Base-by-base conservation (phyloP, 2,329 filamentous ascomycete species). In the Curvularia sp. region DNA sequence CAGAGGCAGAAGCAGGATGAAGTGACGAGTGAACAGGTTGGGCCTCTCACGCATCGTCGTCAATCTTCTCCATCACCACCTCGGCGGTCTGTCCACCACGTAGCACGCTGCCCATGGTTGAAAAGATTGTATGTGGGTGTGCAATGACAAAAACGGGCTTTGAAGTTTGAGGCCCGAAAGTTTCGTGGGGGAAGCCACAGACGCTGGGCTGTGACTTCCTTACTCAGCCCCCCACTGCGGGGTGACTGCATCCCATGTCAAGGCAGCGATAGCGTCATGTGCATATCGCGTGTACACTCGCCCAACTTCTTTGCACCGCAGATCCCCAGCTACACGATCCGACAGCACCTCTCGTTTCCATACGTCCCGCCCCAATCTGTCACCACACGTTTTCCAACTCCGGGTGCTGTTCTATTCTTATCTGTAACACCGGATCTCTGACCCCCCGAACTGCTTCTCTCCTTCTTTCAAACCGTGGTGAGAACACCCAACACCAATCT, bases 21-120 rank as follows among this genome's bases (percentile, higher is more conserved):
- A 44, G 44, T 43, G 54, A 43, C 55, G 55, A 44, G 43, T 59
- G 48, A 47, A 60, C 51, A 61, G 58, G 64, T 43, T 44, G 61
- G 69, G 54, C 38, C 33, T 61, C 70, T 71, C 68, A 74, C 72
- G 65, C 64, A 43, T 61, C 57, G 20, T 64, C 62, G 42, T 60
- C 58, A 24, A 57, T 55, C 20, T 53, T 53, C 46, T 38, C 53
- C 35, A 35, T 47, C 46, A 49, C 57, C 20, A 13, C 47, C 15
- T 59, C 51, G 18, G 48, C 38, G 24, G 55, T 43, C 51, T 56
- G 53, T 13, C 50, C 56, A 18, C 54, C 42, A 48, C 65, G 58
- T 26, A 54, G 22, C n/a, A 28, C 38, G 33, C 39, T 28, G 9
- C 58, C 51, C 48, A 62, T 57, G 28, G 6, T 8, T 35, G 41